These are phyloP conservation scores for Wickerhamiella slavikovae DNA, from an alignment of 805 yeast genomes.

Conservation along the genomic window DNA sequence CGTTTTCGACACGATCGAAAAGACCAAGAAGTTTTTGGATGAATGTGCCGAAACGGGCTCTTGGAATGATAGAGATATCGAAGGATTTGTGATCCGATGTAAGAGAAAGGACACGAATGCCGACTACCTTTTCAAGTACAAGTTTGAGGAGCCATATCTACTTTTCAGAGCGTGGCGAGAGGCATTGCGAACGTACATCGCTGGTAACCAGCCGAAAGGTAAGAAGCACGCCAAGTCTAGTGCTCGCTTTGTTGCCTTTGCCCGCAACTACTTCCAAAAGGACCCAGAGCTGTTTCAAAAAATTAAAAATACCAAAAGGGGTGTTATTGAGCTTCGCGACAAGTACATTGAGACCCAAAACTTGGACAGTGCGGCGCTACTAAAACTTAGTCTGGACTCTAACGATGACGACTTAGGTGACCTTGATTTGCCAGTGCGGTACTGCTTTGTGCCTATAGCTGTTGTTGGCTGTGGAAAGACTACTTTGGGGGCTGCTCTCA, in stretches of 20 bases:
- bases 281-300: conserved; percentile 27
- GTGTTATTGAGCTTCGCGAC: conserved; percentile 56
- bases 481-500: conserved; percentile 46
- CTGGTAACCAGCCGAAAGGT: conserved; percentile 4
- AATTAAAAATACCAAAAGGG: conserved; percentile 33
- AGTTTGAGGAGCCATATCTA: conserved; percentile 87
- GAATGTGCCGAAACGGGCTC: conserved; percentile 44
- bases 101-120: conserved; percentile 1
- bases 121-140: conserved; percentile 74
- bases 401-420: conserved; percentile 3
- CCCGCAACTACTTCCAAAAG: conserved; percentile 29
- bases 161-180: conserved; percentile 85
- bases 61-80: conserved; percentile 52
- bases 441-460: conserved; percentile 61
- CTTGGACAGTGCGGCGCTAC: conserved; percentile 37
- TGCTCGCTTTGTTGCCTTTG: conserved; percentile 47
- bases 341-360: conserved; percentile 34
- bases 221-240: conserved; percentile 37
- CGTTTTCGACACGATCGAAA: conserved; percentile 19
- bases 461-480: conserved; percentile 94
- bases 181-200: conserved; percentile 42
- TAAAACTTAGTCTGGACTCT: conserved; percentile 21
- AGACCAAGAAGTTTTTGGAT: conserved; percentile 31
- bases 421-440: conserved; percentile 23
- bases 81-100: conserved; percentile 75